Evolutionary conservation across 2,329 filamentous ascomycete genomes (phyloP).

Genomic region (Zasmidium cellare): DNA sequence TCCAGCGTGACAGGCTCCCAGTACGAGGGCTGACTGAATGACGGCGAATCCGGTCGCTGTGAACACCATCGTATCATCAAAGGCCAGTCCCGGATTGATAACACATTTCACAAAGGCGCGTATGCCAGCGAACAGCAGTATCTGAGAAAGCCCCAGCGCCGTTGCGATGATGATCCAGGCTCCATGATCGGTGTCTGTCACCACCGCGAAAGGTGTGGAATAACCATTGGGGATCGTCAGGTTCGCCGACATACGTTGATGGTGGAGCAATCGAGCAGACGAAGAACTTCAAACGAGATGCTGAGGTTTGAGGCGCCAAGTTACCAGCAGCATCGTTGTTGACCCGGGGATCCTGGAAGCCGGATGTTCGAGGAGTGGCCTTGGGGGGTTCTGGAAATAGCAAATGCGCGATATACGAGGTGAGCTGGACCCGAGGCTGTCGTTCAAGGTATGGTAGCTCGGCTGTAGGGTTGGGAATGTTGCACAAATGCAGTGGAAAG

Average conservation of each 20-base stretch:
- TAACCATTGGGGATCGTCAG: conserved; percentile 8
- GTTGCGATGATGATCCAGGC: conserved; percentile 20
- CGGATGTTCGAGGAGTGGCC: not conserved
- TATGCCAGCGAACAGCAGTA: conserved; percentile 8
- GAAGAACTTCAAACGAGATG: not conserved
- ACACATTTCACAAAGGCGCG: conserved; percentile 10
- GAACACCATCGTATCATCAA: conserved; percentile 13
- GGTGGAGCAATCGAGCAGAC: not conserved
- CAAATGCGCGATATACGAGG: not conserved
- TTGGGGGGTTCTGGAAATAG: too few species aligned
- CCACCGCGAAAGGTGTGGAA: conserved; percentile 9
- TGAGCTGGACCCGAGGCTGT: not conserved
- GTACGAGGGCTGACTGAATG: conserved; percentile 8
- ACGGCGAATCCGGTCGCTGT: conserved; percentile 5
- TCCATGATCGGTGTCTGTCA: conserved; percentile 13
- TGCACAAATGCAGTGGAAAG: not conserved
- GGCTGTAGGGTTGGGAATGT: not conserved
- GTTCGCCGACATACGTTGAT: conserved; percentile 1
- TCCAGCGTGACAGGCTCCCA: conserved; percentile 10
- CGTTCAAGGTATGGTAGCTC: not conserved
- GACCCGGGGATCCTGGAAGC: not conserved
- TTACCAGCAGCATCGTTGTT: not conserved
- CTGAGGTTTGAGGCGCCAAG: not conserved
- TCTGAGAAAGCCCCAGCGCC: conserved; percentile 12
- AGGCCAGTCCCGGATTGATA: conserved; percentile 8